Evolutionary conservation across 176 grass and related monocot genomes (phyloP), one percentile per base, ranked within the genome.

Genomic region (Hordeum marinum): DNA sequence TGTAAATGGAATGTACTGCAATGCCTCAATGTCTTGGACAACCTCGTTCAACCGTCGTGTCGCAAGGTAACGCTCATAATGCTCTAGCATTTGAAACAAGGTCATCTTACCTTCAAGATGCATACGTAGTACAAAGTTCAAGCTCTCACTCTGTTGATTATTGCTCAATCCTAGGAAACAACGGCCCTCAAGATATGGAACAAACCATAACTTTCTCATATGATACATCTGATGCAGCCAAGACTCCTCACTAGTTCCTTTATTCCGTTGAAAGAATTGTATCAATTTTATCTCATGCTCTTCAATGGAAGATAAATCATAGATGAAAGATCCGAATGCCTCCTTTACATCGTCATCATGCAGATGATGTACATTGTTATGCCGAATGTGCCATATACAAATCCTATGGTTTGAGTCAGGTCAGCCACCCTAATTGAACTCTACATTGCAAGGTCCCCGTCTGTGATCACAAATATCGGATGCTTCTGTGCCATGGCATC

Each of bases 161-260:
- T 59, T 80, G 4, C 37, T 65, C 77, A 65, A 20, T 2, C 77
- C 77, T 14, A 80, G 63, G 75, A 78, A 80, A 63, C 23, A 42
- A 12, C 14, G 2, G 0, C 37, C 57, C 4, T 29, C 35, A 23
- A 11, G 37, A 41, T 71, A 71, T n/a, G 37, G 8, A 29, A 3
- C 3, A 71, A 7, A 59, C 55, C 55, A 59, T 8, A 59, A n/a
- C 20, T 59, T 59, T n/a, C 18, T 7, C 55, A n/a, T 59, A 2
- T n/a, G 18, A 58, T n/a, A 58, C 54, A 58, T 21, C 54, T 57
- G 5, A 57, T 57, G 18, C 18, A 57, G 1, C 18, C 0, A 57
- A 0, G 55, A 59, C 4, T 48, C 45, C 55, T 76, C 4, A 20
- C 42, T 46, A 0, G 26, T 18, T 32, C n/a, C 7, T 32, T 31